Evolutionary conservation across 306 rosid species (phyloP).

Genomic region (Vigna trinervia): DNA sequence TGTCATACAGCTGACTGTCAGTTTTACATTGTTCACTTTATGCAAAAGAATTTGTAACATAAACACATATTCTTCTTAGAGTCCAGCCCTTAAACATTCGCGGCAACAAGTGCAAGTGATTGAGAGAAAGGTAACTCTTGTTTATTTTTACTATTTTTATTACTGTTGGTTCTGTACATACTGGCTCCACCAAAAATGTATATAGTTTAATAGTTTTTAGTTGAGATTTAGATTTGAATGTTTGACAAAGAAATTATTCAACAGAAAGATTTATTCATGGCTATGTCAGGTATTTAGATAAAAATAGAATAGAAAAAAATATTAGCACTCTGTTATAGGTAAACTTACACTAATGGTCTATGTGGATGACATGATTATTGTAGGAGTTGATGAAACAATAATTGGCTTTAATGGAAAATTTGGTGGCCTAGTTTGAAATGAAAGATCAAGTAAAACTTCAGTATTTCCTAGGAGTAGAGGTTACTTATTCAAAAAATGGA

Average conservation of each 20-base stretch:
- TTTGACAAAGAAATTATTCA: background rate
- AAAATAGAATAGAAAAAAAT: too few species aligned
- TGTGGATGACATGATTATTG: too few species aligned
- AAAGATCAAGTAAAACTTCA: too few species aligned
- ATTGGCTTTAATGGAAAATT: too few species aligned
- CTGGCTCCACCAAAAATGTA: background rate
- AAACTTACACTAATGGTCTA: too few species aligned
- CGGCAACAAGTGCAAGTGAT: slow-evolving; percentile 74
- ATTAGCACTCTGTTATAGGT: too few species aligned
- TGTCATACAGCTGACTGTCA: slow-evolving; percentile 26
- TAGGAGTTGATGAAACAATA: too few species aligned
- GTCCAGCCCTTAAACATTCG: slow-evolving; percentile 68
- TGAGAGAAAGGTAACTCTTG: slow-evolving; percentile 72
- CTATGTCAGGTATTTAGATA: background rate
- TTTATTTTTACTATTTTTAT: slow-evolving; percentile 14
- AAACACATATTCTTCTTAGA: slow-evolving; percentile 54
- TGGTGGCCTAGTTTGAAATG: too few species aligned
- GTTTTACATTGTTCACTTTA: slow-evolving; percentile 34
- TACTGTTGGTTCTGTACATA: slow-evolving; percentile 21
- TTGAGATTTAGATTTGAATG: slow-evolving; percentile 31
- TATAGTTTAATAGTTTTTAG: slow-evolving; percentile 1
- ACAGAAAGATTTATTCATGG: background rate
- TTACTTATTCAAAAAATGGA: too few species aligned
- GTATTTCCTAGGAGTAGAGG: too few species aligned
- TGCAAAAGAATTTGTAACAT: slow-evolving; percentile 31